A percentile compares a stretch with the other conserved stretches of the same genome.
Conservation (phyloP, 2,329 filamentous ascomycete species). For the Apiospora pterosperma region DNA sequence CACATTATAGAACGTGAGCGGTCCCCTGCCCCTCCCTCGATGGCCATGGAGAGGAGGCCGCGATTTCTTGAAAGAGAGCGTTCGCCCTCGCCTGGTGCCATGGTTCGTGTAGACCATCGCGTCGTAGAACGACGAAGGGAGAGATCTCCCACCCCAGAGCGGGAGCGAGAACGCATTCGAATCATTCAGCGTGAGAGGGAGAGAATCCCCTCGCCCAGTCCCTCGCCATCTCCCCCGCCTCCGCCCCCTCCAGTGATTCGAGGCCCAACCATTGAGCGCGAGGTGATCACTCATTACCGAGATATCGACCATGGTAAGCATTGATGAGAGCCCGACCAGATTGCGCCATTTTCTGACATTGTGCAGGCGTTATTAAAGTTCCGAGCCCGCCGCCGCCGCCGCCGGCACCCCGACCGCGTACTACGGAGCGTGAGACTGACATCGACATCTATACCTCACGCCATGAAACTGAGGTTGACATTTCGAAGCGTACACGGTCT, state of each 20-base stretch:
- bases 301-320: constrained; percentile 80
- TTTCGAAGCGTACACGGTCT: constrained; percentile 39
- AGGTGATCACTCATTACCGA: constrained; percentile 84
- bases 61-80: constrained; percentile 38
- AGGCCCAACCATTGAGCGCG: constrained; percentile 78
- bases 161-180: constrained; percentile 44
- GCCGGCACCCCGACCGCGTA: constrained; percentile 47
- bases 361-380: constrained; percentile 38
- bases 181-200: constrained; percentile 46
- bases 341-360: constrained; percentile 1
- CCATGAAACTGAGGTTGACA: constrained; percentile 55
- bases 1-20: constrained; percentile 43
- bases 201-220: constrained; percentile 41
- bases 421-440: constrained; percentile 52
- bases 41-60: constrained; percentile 32
- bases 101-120: constrained; percentile 22
- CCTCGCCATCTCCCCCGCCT: constrained; percentile 53
- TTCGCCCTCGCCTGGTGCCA: constrained; percentile 28
- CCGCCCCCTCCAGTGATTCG: constrained; percentile 63
- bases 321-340: not conserved
- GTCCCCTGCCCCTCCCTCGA: constrained; percentile 32
- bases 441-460: constrained; percentile 58
- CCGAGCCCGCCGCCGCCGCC: constrained; percentile 46
- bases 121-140: constrained; percentile 24
- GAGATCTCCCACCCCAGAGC: constrained; percentile 35